Evolutionary conservation across 2,329 filamentous ascomycete genomes (phyloP), one percentile per base, ranked within the genome.

Genomic region (Didymella keratinophila): DNA sequence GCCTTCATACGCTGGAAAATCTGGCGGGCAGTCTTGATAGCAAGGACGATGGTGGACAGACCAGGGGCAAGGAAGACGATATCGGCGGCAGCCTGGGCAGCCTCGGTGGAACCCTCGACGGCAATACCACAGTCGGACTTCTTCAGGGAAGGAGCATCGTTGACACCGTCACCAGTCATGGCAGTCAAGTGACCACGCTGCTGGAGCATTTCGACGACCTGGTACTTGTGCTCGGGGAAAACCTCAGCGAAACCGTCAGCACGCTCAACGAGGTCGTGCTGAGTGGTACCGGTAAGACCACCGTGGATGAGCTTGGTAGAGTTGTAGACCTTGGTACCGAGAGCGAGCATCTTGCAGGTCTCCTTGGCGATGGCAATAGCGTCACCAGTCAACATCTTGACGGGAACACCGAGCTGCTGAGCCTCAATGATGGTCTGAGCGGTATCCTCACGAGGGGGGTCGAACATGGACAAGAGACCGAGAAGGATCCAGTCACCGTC

Each of bases 371-470:
- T 92, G 70, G 89, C 89, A 69, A 91, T 89, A 65, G 89, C 89
- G 75, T 92, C 89, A 85, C 89, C 89, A 80, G 89, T 92, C 78
- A 92, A 82, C 89, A 92, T 92, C 86, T 92, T 92, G 68, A 92
- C 89, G 65, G 86, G 87, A 32, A 92, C 88, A 82, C 89, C 89
- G 57, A 92, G 87, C 76, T 89, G 85, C 78, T 90, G 87, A 64
- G 89, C 89, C 80, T 92, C 89, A 71, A 89, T 81, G 72, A 92
- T 91, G 66, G 89, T 92, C 80, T 91, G 88, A 65, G 89, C 89
- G 62, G 89, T 92, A 77, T 92, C 89, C 71, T 90, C 88, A 82
- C 89, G 89, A 62, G 89, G 89, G 73, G 89, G 89, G 76, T 92
- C 89, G 81, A 92, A 92, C 87, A 92, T 90, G 72, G 89, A 89